Evolutionary conservation across 2,329 filamentous ascomycete species (phyloP), one percentile per base, ranked within the genome.

Genomic region (Talaromyces sp.): DNA sequence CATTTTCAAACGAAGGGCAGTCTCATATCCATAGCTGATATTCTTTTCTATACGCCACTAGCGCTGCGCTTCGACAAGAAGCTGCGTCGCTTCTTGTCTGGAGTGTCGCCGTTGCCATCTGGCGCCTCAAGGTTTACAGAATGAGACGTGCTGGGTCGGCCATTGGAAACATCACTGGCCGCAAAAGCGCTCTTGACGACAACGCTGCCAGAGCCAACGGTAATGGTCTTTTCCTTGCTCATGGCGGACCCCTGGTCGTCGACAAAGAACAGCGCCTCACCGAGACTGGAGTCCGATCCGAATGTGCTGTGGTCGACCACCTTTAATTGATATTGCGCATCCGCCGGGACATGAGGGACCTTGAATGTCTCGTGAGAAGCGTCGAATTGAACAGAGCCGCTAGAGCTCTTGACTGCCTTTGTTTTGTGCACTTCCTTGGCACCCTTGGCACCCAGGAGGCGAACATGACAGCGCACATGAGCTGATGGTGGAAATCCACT

Each of bases 231-330:
- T 68, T 93, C 88, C 35, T 83, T 80, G 11, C 85, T 85, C 1
- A 82, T 79, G 2, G 86, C 84, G 1, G 82, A 84, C 8, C 83
- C 82, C 67, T 86, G 83, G 72, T 99, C 93, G 67, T 93, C 92
- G n/a, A 99, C 86, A 73, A 96, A 93, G 79, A 96, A 96, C n/a
- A 89, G 74, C 5, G 86, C 86, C 71, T 98, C 93, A 60, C 95
- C 95, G 0, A 99, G 83, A 64, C 88, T 85, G 62, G 93, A 88
- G 72, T 96, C 92, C 63, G 87, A 89, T 58, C 91, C 89, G 71
- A 98, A 93, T 0, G 88, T 90, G 70, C 90, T 86, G 71, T 96
- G 91, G 69, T 92, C 89, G 73, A 92, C 92, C 65, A 92, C 92
- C 66, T 90, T 85, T 65, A 99, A 74, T 73, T 92, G 90, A 84